Evolutionary conservation across 805 yeast species (phyloP).

Genomic region (Nakazawaea molendinolei): DNA sequence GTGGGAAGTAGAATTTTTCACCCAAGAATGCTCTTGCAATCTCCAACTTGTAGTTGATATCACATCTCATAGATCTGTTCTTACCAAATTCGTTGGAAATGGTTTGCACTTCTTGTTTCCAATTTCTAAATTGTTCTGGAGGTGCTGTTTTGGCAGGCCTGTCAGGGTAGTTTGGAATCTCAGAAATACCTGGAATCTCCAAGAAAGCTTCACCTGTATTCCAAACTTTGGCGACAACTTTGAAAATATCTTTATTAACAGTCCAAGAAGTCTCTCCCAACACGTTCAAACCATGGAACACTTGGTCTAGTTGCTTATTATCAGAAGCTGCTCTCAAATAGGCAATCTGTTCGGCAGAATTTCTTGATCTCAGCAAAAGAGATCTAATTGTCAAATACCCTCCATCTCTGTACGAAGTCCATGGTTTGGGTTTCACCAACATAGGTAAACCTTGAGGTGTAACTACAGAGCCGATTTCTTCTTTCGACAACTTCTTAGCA

Average conservation of each 20-base stretch:
- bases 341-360: conserved; percentile 84
- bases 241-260: conserved; percentile 64
- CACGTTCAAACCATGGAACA: conserved; percentile 78
- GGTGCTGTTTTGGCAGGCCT: conserved; percentile 54
- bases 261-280: conserved; percentile 92
- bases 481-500: conserved; percentile 60
- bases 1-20: conserved; percentile 73
- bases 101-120: conserved; percentile 56
- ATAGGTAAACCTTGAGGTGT: conserved; percentile 86
- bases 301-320: conserved; percentile 53
- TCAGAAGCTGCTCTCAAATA: conserved; percentile 82
- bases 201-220: conserved; percentile 71
- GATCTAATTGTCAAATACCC: conserved; percentile 70
- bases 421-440: conserved; percentile 85
- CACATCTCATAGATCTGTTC: conserved; percentile 85
- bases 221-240: conserved; percentile 75
- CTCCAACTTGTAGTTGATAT: conserved; percentile 86
- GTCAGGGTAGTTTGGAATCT: conserved; percentile 41
- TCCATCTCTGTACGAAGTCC: conserved; percentile 79
- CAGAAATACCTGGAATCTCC: conserved; percentile 57
- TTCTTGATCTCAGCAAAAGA: conserved; percentile 66
- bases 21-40: conserved; percentile 91
- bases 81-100: conserved; percentile 55
- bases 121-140: conserved; percentile 62
- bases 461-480: conserved; percentile 53